phyloP scores from a whole-genome alignment of 1,284 basidiomycete species.

The Puccinia coronata region DNA sequence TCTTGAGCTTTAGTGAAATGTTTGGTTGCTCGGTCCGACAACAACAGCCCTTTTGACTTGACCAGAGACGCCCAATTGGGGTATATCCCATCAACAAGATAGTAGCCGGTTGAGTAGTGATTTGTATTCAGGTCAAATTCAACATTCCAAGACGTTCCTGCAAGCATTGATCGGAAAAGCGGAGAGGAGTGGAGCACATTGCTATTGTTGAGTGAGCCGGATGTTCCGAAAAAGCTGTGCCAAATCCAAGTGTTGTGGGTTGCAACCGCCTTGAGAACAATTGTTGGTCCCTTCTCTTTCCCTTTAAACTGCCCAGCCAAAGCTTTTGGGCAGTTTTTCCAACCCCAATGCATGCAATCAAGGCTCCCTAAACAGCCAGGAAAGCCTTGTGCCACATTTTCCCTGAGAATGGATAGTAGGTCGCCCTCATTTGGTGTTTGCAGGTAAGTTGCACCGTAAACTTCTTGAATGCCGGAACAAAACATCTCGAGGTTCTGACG shows the following conservation, averaged over 20 bases:
- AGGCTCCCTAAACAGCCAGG: no score
- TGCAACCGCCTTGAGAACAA: slow-evolving; percentile 19
- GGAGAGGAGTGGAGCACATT: background rate
- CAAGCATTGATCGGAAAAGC: background rate
- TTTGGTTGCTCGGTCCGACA: background rate
- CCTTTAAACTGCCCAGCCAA: no score
- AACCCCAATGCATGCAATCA: no score
- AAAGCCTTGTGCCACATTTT: no score
- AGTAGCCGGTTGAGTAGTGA: slow-evolving; percentile 14
- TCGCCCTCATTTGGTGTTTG: no score
- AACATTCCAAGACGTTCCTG: background rate
- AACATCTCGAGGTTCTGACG: no score
- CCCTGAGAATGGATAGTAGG: background rate
- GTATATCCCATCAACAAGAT: slow-evolving; percentile 14
- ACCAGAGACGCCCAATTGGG: background rate
- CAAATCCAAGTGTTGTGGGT: slow-evolving; percentile 29
- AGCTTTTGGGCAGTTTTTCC: slow-evolving; percentile 29
- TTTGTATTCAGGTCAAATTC: slow-evolving; percentile 4
- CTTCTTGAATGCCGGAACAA: no score
- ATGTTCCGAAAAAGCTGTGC: slow-evolving; percentile 25
- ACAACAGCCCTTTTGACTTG: background rate
- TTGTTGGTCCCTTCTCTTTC: background rate
- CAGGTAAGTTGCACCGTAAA: background rate
- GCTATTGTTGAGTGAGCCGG: slow-evolving; percentile 24
- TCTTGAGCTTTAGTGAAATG: background rate